Percentiles rank a stretch among this genome's conserved stretches.
These are phyloP conservation scores for Xylaria scruposa DNA, from an alignment of 495 filamentous ascomycete genomes.

Conservation along the genomic window DNA sequence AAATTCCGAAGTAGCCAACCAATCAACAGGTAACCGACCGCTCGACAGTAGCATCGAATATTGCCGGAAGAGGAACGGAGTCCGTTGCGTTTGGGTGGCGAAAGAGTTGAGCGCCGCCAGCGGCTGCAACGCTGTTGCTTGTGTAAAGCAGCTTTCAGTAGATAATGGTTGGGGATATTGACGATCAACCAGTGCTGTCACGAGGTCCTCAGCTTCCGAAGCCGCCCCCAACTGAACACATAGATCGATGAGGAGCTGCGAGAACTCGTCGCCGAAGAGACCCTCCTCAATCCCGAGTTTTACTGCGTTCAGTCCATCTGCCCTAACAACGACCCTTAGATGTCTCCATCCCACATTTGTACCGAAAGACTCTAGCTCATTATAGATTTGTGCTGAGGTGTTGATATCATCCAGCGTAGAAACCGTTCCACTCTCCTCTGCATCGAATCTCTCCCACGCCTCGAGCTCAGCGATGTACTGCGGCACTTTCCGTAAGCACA, in stretches of 20 bases:
- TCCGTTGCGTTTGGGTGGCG: slow-evolving; percentile 32
- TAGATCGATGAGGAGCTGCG: slow-evolving; percentile 48
- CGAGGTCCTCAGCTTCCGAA: slow-evolving; percentile 50
- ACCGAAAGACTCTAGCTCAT: slow-evolving; percentile 68
- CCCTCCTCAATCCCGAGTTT: slow-evolving; percentile 40
- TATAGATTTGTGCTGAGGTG: slow-evolving; percentile 62
- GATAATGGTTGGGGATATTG: slow-evolving; percentile 47
- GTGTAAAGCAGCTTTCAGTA: slow-evolving; percentile 38
- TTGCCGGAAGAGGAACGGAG: slow-evolving; percentile 43
- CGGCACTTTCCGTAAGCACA: slow-evolving; percentile 68
- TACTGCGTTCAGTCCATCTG: slow-evolving; percentile 69
- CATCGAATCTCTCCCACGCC: slow-evolving; percentile 53
- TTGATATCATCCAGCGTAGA: slow-evolving; percentile 46
- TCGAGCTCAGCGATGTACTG: slow-evolving; percentile 69
- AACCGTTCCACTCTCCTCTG: slow-evolving; percentile 56
- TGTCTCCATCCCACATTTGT: slow-evolving; percentile 68
- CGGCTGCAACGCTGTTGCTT: slow-evolving; percentile 31
- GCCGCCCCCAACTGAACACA: slow-evolving; percentile 46
- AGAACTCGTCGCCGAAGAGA: slow-evolving; percentile 45
- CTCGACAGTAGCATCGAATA: slow-evolving; percentile 43
- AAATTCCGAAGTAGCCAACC: slow-evolving; percentile 53
- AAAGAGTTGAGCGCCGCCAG: slow-evolving; percentile 42
- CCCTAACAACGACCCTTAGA: slow-evolving; percentile 67
- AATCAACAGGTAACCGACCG: slow-evolving; percentile 46
- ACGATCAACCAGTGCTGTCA: slow-evolving; percentile 41